Evolutionary conservation across 768 basidiomycete genomes (phyloP).

Genomic region (Chalciporus chontae): DNA sequence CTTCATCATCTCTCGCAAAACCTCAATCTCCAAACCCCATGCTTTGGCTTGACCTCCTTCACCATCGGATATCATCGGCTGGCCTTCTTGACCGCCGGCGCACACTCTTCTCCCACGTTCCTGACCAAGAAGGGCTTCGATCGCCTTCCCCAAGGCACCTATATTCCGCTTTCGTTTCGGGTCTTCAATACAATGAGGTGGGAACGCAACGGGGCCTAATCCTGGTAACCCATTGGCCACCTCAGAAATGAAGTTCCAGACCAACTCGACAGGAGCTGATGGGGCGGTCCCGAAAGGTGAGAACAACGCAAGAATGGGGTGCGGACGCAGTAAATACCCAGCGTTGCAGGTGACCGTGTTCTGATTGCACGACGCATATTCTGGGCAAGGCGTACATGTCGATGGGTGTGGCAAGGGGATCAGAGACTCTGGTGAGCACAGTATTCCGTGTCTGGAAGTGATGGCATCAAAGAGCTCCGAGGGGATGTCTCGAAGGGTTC

Average conservation of each 20-base stretch:
- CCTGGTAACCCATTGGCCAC: conserved; percentile 68
- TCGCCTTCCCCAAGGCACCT: conserved; percentile 67
- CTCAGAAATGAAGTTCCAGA: conserved; percentile 46
- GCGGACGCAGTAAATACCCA: conserved; percentile 63
- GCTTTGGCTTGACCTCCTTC: conserved; percentile 69
- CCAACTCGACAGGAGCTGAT: conserved; percentile 37
- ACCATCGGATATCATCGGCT: conserved; percentile 32
- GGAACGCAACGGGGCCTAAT: conserved; percentile 72
- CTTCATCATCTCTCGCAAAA: conserved; percentile 55
- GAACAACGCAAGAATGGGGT: conserved; percentile 48
- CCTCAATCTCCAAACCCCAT: conserved; percentile 69
- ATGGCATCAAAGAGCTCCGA: conserved; percentile 26
- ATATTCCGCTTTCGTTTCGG: conserved; percentile 71
- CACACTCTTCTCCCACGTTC: conserved; percentile 67
- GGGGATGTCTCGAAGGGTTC: conserved; percentile 40
- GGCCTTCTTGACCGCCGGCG: conserved; percentile 40
- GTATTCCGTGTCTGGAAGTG: conserved; percentile 29
- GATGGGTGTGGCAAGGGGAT: conserved; percentile 57
- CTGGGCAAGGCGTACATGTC: conserved; percentile 69
- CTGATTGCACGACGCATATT: conserved; percentile 60
- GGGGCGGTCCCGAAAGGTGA: conserved; percentile 38
- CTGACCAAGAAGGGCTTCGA: conserved; percentile 60
- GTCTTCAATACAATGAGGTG: conserved; percentile 75
- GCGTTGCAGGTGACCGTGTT: conserved; percentile 60
- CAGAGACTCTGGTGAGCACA: conserved; percentile 54